Evolutionary conservation across 768 basidiomycete genomes (phyloP), one percentile per base, ranked within the genome.

Genomic region (Mrakia frigida): DNA sequence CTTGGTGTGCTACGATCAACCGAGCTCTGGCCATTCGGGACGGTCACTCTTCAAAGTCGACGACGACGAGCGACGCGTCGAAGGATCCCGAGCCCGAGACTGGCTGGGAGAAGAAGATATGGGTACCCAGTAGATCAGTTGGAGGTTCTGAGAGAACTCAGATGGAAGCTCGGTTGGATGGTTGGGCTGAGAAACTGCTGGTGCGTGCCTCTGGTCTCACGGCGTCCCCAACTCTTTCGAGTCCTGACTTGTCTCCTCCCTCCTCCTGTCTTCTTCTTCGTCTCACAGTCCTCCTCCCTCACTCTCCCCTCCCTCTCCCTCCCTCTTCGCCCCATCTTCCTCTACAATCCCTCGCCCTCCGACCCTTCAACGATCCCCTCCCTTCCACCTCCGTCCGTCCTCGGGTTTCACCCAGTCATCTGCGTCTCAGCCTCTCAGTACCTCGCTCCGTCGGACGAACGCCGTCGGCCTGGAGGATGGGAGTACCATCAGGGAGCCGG

Each of bases 401-500:
- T 77, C 14, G 65, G 70, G 23, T 92, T 87, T 82, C 84, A 85
- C 80, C 92, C 95, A 0, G 82, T 98, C 74, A 85, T 98, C 37
- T 97, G 94, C 82, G 83, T 94, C 16, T 94, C 92, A 3, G 94
- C 95, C 2, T 95, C 93, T 5, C 89, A 88, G 79, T 89, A 89
- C 78, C 86, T 90, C 9, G 81, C 84, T 3, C 73, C 79, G 10
- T 81, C 70, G 9, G 87, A 88, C 2, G 89, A 89, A 10, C 74
- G 87, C 0, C 90, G 91, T 76, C 85, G 91, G 31, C 87, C 90
- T 0, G 79, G 85, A n/a, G 92, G 92, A 0, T 97, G 90, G 81
- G 86, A 89, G 31, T 98, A 98, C 81, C 88, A 98, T 11, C 94
- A 96, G 82, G 96, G 96, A 0, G 92, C 92, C 0, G 96, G 94